Conservation (phyloP, 2,329 filamentous ascomycete species). For the Penicillium digitatum region DNA sequence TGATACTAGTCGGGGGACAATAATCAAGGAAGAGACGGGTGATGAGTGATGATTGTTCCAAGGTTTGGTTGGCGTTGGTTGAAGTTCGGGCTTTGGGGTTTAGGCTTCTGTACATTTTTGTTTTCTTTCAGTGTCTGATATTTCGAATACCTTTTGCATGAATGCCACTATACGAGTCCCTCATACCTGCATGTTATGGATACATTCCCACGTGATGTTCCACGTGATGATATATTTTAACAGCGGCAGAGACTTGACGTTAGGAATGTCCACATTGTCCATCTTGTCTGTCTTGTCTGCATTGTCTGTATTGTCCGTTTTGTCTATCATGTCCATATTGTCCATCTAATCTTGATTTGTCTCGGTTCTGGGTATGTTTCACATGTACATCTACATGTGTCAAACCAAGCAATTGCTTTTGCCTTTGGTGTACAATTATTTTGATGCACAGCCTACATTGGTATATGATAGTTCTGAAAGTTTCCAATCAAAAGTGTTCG, state of each 20-base stretch:
- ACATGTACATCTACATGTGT: not conserved
- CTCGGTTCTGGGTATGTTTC: not conserved
- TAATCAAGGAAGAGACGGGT: slow-evolving; percentile 32
- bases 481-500: not conserved
- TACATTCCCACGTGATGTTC: slow-evolving; percentile 2
- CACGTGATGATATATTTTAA: slow-evolving; percentile 4
- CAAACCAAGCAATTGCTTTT: not conserved
- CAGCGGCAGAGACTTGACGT: not conserved
- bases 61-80: slow-evolving; percentile 16
- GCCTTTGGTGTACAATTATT: not conserved
- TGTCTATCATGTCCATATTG: not conserved
- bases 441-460: not conserved
- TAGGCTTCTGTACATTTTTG: slow-evolving; percentile 16
- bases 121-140: slow-evolving; percentile 3
- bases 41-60: slow-evolving; percentile 28
- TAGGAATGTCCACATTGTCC: not conserved
- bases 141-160: not conserved
- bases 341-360: not conserved
- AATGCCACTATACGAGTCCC: not conserved
- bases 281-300: not conserved
- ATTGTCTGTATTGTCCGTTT: not conserved
- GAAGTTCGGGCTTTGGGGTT: not conserved
- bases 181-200: not conserved
- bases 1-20: slow-evolving; percentile 30
- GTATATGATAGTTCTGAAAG: not conserved